phyloP scores from a whole-genome alignment of 2,329 filamentous ascomycete genomes.

The Pestalotiopsis sp. region DNA sequence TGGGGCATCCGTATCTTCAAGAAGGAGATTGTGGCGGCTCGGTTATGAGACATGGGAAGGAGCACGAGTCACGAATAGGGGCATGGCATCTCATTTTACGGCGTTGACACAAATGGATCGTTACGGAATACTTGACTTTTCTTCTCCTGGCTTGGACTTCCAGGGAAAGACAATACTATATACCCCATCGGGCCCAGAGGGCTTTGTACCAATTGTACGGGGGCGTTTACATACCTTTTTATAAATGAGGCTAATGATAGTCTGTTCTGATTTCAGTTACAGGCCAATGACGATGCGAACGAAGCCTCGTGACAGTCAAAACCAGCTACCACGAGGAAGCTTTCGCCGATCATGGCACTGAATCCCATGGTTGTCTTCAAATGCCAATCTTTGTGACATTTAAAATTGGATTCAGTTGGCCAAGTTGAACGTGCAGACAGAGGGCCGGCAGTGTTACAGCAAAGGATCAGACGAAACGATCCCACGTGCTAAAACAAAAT shows the following conservation, averaged over 20 bases:
- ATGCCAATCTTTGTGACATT: no score
- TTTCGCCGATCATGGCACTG: no score
- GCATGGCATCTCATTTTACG: background rate
- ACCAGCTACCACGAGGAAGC: no score
- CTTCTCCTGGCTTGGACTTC: background rate
- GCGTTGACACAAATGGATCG: background rate
- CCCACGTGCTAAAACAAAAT: no score
- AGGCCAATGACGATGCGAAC: background rate
- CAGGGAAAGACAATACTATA: background rate
- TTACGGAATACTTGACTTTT: background rate
- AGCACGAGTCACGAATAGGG: background rate
- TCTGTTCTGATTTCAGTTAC: background rate
- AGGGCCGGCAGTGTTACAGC: no score
- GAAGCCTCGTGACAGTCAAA: no score
- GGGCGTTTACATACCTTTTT: background rate
- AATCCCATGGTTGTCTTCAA: no score
- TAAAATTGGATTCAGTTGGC: no score
- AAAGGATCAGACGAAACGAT: no score
- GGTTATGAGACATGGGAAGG: conserved; percentile 33
- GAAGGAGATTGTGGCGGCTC: conserved; percentile 53
- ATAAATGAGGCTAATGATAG: background rate
- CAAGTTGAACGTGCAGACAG: no score
- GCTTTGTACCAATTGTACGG: background rate
- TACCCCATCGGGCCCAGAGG: background rate
- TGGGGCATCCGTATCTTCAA: conserved; percentile 58